Evolutionary conservation across 2,329 filamentous ascomycete genomes (phyloP).

Genomic region (Cercospora sesami): DNA sequence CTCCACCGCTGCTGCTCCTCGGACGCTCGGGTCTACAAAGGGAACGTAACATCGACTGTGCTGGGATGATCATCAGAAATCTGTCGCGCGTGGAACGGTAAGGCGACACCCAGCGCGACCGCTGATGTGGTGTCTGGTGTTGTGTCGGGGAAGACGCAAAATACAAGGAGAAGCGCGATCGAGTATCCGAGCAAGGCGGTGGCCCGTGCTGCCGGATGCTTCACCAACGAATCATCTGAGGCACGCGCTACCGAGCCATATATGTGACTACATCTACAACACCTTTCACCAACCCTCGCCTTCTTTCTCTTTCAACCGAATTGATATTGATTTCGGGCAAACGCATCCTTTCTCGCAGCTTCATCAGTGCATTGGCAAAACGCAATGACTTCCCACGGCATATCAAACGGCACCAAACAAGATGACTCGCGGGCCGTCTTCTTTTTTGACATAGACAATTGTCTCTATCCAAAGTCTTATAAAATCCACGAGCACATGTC

Average conservation of each 20-base stretch:
- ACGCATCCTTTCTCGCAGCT: not conserved
- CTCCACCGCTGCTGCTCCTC: conserved; percentile 9
- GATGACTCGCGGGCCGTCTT: conserved; percentile 51
- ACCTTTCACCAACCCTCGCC: not conserved
- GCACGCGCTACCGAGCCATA: conserved; percentile 7
- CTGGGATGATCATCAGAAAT: conserved; percentile 8
- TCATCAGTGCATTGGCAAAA: not conserved
- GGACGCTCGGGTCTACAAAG: conserved; percentile 22
- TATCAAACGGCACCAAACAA: conserved; percentile 10
- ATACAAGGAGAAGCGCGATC: conserved; percentile 9
- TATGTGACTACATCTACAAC: not conserved
- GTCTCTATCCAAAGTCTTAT: conserved; percentile 76
- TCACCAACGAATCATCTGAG: conserved; percentile 2
- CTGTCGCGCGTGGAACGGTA: conserved; percentile 3
- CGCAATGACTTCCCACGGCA: conserved; percentile 17
- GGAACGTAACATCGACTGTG: conserved; percentile 19
- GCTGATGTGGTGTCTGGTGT: conserved; percentile 8
- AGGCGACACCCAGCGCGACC: conserved; percentile 2
- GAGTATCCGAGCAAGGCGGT: not conserved
- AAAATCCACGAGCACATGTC: conserved; percentile 89
- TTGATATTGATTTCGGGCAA: not conserved
- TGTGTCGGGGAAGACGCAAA: conserved; percentile 2
- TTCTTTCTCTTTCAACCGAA: not conserved
- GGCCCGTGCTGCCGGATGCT: not conserved
- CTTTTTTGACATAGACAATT: conserved; percentile 97